phyloP scores from a whole-genome alignment of 2,329 filamentous ascomycete species.

The Aspergillus clavatus region DNA sequence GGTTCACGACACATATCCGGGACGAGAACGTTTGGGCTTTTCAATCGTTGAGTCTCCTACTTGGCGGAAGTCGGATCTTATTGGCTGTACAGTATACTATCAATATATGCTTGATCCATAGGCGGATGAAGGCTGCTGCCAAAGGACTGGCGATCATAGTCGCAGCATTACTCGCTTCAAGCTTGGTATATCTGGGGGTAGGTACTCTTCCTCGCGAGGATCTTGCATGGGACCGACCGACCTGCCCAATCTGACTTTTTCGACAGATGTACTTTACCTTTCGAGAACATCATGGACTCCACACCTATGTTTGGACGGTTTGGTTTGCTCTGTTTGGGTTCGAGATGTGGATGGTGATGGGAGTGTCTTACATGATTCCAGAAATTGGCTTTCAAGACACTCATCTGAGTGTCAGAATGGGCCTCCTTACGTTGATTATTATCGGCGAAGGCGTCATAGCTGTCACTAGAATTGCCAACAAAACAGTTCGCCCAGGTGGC shows the following conservation, averaged over 20 bases:
- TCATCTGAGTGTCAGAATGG: slow-evolving; percentile 60
- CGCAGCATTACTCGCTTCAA: slow-evolving; percentile 24
- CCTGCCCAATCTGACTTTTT: slow-evolving; percentile 5
- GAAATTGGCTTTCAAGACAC: slow-evolving; percentile 59
- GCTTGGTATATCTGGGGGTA: slow-evolving; percentile 27
- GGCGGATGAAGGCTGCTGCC: slow-evolving; percentile 22
- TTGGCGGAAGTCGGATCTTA: slow-evolving; percentile 51
- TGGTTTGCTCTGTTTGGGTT: slow-evolving; percentile 54
- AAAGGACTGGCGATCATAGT: slow-evolving; percentile 28
- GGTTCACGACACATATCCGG: slow-evolving; percentile 39
- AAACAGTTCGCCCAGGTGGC: slow-evolving; percentile 39
- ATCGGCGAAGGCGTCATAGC: slow-evolving; percentile 62
- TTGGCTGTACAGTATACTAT: slow-evolving; percentile 52
- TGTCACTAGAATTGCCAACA: slow-evolving; percentile 53
- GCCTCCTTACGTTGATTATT: slow-evolving; percentile 60
- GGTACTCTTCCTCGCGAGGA: slow-evolving; percentile 2
- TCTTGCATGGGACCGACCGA: not conserved
- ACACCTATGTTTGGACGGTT: slow-evolving; percentile 39
- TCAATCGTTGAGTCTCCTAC: slow-evolving; percentile 37
- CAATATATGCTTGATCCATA: slow-evolving; percentile 25
- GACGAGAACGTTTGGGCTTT: slow-evolving; percentile 43
- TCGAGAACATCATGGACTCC: slow-evolving; percentile 15
- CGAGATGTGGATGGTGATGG: slow-evolving; percentile 51
- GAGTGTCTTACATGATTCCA: slow-evolving; percentile 51
- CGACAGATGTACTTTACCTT: slow-evolving; percentile 34